phyloP scores from a whole-genome alignment of 2,329 filamentous ascomycete genomes.

The Exserohilum rostratum region DNA sequence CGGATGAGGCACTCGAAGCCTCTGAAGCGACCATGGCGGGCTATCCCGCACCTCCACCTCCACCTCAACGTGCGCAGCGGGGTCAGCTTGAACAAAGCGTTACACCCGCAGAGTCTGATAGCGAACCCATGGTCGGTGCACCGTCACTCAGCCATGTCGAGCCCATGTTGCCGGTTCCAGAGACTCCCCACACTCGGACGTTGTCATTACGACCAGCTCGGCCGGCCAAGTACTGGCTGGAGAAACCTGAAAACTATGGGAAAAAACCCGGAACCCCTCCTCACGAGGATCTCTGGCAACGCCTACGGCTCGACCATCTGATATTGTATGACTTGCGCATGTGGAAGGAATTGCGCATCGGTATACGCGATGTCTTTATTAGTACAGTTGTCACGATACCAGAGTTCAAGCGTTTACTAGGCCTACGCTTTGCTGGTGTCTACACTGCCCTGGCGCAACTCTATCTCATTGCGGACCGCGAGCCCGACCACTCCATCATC shows the following conservation, averaged over 20 bases:
- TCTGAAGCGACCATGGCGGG: slow-evolving; percentile 79
- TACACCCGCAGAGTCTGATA: slow-evolving; percentile 76
- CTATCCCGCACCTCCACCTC: slow-evolving; percentile 61
- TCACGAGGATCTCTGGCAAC: slow-evolving; percentile 86
- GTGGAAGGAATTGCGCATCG: slow-evolving; percentile 94
- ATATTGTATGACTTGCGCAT: slow-evolving; percentile 92
- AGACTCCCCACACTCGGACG: slow-evolving; percentile 67
- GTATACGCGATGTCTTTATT: slow-evolving; percentile 91
- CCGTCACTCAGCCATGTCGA: slow-evolving; percentile 69
- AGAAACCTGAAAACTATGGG: slow-evolving; percentile 74
- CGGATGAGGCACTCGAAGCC: slow-evolving; percentile 73
- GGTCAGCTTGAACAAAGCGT: slow-evolving; percentile 64
- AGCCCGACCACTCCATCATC: slow-evolving; percentile 98
- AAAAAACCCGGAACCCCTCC: slow-evolving; percentile 67
- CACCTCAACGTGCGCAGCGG: slow-evolving; percentile 26
- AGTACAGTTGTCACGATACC: slow-evolving; percentile 95
- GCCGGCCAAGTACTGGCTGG: slow-evolving; percentile 83
- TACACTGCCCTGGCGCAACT: slow-evolving; percentile 94
- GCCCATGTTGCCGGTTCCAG: slow-evolving; percentile 75
- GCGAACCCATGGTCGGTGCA: slow-evolving; percentile 63
- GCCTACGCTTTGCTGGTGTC: slow-evolving; percentile 89
- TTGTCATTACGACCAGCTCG: slow-evolving; percentile 60
- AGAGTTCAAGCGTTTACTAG: slow-evolving; percentile 92
- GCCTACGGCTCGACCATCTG: slow-evolving; percentile 90
- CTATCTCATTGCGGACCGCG: slow-evolving; percentile 92